Percentiles rank a stretch among this genome's conserved stretches.
These are phyloP conservation scores for Phytopythium ostracodes DNA, from an alignment of 352 stramenopile species.

Conservation along the genomic window DNA sequence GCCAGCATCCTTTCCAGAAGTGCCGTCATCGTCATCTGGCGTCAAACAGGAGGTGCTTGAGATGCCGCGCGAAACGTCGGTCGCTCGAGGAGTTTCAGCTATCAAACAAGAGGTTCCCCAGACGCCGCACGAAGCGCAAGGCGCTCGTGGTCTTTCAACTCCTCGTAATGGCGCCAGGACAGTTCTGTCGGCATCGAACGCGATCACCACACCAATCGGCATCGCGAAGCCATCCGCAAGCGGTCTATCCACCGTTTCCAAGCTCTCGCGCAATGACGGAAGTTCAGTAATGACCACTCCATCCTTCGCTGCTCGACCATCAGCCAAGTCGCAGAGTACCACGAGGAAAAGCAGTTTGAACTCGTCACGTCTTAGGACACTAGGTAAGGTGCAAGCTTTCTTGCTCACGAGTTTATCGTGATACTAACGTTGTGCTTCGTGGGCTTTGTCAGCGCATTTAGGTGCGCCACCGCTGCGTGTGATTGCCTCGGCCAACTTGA, in stretches of 20 bases:
- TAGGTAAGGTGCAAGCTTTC: constrained; percentile 19
- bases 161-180: not conserved
- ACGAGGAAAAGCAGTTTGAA: constrained; percentile 35
- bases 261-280: constrained; percentile 21
- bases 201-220: constrained; percentile 9
- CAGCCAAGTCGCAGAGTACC: constrained; percentile 45
- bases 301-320: constrained; percentile 29
- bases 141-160: not conserved
- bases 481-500: constrained; percentile 23
- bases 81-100: not conserved
- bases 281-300: constrained; percentile 44
- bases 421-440: not conserved
- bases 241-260: constrained; percentile 42
- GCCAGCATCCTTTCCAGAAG: not conserved
- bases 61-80: not conserved
- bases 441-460: not conserved
- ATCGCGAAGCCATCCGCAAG: not conserved
- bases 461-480: constrained; percentile 50
- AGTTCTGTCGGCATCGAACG: not conserved
- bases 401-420: not conserved
- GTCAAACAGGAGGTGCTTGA: not conserved
- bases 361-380: constrained; percentile 33
- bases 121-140: not conserved
- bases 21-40: not conserved
- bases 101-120: not conserved